Evolutionary conservation across 495 filamentous ascomycete genomes (phyloP), one percentile per base, ranked within the genome.

Genomic region (Podospora didyma): DNA sequence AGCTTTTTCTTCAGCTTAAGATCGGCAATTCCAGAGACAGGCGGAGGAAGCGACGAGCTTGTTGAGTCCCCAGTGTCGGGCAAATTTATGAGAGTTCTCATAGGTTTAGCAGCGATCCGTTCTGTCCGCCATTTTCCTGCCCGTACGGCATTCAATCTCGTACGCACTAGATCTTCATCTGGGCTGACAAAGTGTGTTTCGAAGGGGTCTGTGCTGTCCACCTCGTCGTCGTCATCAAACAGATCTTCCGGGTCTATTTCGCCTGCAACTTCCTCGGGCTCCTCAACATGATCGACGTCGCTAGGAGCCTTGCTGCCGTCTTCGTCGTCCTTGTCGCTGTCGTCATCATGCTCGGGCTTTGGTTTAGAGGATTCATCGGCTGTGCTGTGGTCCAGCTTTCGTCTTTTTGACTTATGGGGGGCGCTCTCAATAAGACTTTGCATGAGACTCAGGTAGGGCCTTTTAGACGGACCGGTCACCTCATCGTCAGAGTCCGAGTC

Each of bases 101-200:
- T 78, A 20, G 74, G 58, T 7, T 76, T 70, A 6, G 72, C 66
- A 20, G 73, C 61, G 14, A 67, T 41, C 60, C 82, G 79, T 26
- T 79, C 72, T 4, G 70, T 74, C 17, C 67, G 67, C 86, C 89
- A 95, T 58, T 84, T 76, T 34, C 81, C 80, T 14, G 78, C 69
- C 60, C 86, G 68, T 23, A 92, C 73, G 7, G 73, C 68, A 31
- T 74, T 73, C 9, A 83, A 41, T 48, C 76, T 75, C 59, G 69
- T 69, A 9, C 73, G 69, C 2, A 91, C 59, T 19, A 78, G 69
- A 6, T 78, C 72, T 39, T 86, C 81, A 17, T 88, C 80, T 1
- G 83, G 80, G 20, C 73, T 71, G 26, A 81, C 79, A 70, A 96
- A 93, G 69, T 96, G 93, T 34, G 76, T 73, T 48, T 92, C 84